Evolutionary conservation across 345 rosid genomes (phyloP), one percentile per base, ranked within the genome.

Genomic region (Mercurialis annua): DNA sequence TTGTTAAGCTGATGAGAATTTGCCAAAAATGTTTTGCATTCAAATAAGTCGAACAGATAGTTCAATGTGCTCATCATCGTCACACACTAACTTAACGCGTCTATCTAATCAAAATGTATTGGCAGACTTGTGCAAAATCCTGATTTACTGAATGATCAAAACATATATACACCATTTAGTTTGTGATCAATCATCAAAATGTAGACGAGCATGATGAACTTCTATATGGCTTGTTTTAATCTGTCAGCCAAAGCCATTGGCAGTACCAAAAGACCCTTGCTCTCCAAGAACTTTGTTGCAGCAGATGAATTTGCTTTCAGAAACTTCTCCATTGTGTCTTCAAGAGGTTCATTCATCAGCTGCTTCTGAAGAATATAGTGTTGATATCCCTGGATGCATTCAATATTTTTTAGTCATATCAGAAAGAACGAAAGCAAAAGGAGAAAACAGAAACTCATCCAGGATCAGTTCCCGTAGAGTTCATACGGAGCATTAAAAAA

Each of bases 261-360:
- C 81, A 76, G 72, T 40, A 85, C 66, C 70, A 69, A 72, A 65
- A 84, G 78, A 51, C 92, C 92, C 63, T 62, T 83, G 65, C 80
- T 82, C 77, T 78, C 81, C 67, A 87, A 73, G 64, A 87, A 77
- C 54, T 66, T 71, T 61, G 71, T 68, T 23, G 86, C 87, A 49
- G 75, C 85, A 8, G 76, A 66, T n/a, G 77, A 78, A 69, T 87
- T 83, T 42, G 66, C 75, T 72, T 69, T 71, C 15, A 83, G 70
- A 36, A 83, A 62, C 60, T 77, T 81, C 57, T 65, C 84, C 65
- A 83, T 68, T 73, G 78, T 71, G 54, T 80, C 86, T 78, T 85
- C 92, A 50, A 85, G 73, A 20, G 89, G 73, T 63, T 77, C 82
- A 4, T 73, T 78, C 66, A 67, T 70, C 36, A 33, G 75, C 68